Percentiles rank a stretch among this genome's conserved stretches.
These are phyloP conservation scores for Eucalyptus pauciflora DNA, from an alignment of 345 rosid species.

Conservation along the genomic window DNA sequence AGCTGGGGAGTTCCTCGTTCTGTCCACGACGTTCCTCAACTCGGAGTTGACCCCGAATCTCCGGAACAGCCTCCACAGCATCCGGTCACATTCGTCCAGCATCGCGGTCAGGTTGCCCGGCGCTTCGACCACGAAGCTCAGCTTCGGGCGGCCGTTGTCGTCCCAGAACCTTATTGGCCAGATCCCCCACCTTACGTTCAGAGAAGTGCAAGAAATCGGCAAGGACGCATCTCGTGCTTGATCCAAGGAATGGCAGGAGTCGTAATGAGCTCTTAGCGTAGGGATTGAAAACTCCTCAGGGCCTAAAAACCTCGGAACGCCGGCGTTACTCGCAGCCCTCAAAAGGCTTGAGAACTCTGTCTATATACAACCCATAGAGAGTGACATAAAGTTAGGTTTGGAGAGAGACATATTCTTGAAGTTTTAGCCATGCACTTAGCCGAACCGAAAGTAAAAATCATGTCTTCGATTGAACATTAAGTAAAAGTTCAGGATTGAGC, in stretches of 20 bases:
- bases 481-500: background rate
- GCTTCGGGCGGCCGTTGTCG: background rate
- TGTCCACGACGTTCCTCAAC: background rate
- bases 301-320: background rate
- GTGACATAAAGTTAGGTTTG: background rate
- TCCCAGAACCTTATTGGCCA: background rate
- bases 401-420: background rate
- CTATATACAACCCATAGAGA: background rate
- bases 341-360: background rate
- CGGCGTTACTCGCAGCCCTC: background rate
- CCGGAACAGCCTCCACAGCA: background rate
- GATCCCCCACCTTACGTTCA: background rate
- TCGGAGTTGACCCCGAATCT: background rate
- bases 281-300: background rate
- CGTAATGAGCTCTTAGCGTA: background rate
- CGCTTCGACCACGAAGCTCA: background rate
- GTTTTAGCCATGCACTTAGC: background rate
- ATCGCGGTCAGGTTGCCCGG: background rate
- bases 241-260: background rate
- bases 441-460: background rate
- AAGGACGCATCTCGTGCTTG: background rate
- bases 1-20: background rate
- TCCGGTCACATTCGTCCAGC: background rate
- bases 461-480: background rate
- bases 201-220: background rate